Conservation (phyloP, 495 filamentous ascomycete genomes). For the Hypoxylon intermedium region DNA sequence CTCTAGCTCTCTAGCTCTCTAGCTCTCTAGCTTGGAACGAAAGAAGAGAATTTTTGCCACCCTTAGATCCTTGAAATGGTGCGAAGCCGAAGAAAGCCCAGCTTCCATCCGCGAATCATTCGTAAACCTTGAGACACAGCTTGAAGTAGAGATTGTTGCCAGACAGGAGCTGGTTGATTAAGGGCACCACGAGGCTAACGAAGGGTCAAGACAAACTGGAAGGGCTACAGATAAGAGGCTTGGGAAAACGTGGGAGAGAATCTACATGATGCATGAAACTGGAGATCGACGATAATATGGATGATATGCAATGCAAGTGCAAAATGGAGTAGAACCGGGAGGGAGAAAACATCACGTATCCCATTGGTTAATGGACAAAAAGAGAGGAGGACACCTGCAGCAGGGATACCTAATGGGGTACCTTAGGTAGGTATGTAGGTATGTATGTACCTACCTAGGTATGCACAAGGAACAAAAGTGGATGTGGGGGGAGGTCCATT, state of each 20-base stretch:
- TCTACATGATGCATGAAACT: constrained; percentile 22
- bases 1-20: too few species aligned
- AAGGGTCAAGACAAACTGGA: constrained; percentile 9
- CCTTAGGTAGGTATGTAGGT: not conserved
- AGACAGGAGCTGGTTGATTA: not conserved
- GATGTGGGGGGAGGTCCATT: too few species aligned
- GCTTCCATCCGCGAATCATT: constrained; percentile 14
- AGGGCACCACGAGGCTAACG: constrained; percentile 1
- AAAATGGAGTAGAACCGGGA: constrained; percentile 11
- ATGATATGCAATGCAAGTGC: constrained; percentile 26
- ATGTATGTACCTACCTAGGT: too few species aligned
- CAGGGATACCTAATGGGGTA: too few species aligned
- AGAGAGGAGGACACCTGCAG: too few species aligned
- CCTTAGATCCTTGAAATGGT: not conserved
- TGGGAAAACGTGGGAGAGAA: too few species aligned
- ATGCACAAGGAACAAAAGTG: too few species aligned
- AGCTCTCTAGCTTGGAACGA: not conserved
- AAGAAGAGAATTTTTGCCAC: not conserved
- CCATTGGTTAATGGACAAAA: constrained; percentile 19
- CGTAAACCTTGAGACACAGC: not conserved
- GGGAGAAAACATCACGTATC: constrained; percentile 12
- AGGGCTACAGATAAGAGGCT: too few species aligned
- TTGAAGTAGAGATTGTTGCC: not conserved
- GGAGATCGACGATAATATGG: constrained; percentile 4
- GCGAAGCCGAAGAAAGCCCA: not conserved